Conservation (phyloP, 495 filamentous ascomycete species). For the Aspergillus coremiiformis region DNA sequence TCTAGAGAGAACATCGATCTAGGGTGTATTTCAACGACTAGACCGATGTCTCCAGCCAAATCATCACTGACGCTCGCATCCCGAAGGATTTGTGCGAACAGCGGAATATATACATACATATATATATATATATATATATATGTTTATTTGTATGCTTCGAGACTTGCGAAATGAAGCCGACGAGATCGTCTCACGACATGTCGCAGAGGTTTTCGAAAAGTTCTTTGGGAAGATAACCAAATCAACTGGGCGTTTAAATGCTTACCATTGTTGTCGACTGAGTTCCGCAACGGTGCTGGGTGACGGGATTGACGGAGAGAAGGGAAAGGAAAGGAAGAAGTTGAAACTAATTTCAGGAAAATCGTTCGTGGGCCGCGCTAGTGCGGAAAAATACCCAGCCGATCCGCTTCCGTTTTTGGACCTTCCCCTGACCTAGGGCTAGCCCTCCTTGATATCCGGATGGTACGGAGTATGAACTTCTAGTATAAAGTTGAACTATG, state of each 20-base stretch:
- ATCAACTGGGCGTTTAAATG: slow-evolving; percentile 27
- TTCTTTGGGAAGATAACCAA: slow-evolving; percentile 2
- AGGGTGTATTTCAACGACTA: slow-evolving; percentile 50
- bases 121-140: too few relatives aligned
- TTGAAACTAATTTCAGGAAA: slow-evolving; percentile 20
- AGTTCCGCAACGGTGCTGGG: slow-evolving; percentile 33
- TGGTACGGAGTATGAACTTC: background rate
- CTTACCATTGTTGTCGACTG: slow-evolving; percentile 49
- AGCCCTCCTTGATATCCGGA: slow-evolving; percentile 9
- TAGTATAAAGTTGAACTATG: background rate
- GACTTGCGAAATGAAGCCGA: slow-evolving; percentile 27
- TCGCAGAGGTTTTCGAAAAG: slow-evolving; percentile 31
- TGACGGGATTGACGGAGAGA: slow-evolving; percentile 36
- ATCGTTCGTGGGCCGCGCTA: slow-evolving; percentile 34
- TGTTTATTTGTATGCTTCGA: too few relatives aligned
- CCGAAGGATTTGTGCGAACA: slow-evolving; percentile 26
- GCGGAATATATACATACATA: too few relatives aligned
- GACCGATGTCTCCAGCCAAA: slow-evolving; percentile 71
- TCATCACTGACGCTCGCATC: slow-evolving; percentile 55
- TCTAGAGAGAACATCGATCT: slow-evolving; percentile 71
- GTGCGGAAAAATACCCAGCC: slow-evolving; percentile 18
- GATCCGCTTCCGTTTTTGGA: background rate
- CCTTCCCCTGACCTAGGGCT: slow-evolving; percentile 19
- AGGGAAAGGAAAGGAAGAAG: slow-evolving; percentile 26
- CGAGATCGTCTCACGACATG: slow-evolving; percentile 30